Conservation (phyloP, 2,329 filamentous ascomycete genomes). For the Aspergillus sp. region DNA sequence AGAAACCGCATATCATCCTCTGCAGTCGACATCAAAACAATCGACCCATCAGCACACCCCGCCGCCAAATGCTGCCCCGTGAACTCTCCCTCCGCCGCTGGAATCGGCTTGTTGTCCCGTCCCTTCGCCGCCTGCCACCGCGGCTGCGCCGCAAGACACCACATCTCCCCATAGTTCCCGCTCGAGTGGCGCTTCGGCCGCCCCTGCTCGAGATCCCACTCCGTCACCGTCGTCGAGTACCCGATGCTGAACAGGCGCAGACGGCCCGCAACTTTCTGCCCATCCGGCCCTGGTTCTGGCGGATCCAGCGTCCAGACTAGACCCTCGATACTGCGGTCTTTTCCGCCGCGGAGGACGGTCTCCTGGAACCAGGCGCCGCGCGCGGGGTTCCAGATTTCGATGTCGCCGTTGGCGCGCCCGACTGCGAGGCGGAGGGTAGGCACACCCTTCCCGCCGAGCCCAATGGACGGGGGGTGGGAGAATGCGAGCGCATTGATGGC, state of each 20-base stretch:
- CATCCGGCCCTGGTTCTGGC: conserved; percentile 60
- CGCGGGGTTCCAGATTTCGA: conserved; percentile 95
- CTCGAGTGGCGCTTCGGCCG: conserved; percentile 77
- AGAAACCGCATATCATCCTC: conserved; percentile 81
- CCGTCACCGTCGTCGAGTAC: conserved; percentile 86
- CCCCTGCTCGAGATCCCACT: conserved; percentile 87
- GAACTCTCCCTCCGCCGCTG: conserved; percentile 39
- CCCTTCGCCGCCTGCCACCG: conserved; percentile 44
- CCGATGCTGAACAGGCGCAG: conserved; percentile 94
- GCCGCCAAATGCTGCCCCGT: conserved; percentile 69
- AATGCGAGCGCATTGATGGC: conserved; percentile 95
- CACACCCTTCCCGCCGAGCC: conserved; percentile 47
- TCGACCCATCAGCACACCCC: conserved; percentile 87
- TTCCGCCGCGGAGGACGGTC: conserved; percentile 76
- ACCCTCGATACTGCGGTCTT: conserved; percentile 84
- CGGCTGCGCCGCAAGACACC: conserved; percentile 91
- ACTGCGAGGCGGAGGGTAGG: conserved; percentile 76
- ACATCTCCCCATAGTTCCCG: conserved; percentile 93
- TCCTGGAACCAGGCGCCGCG: conserved; percentile 87
- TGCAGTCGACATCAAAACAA: conserved; percentile 82
- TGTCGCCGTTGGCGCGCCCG: conserved; percentile 89
- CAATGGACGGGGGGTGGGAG: conserved; percentile 66
- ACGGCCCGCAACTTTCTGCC: conserved; percentile 63
- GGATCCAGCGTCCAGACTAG: conserved; percentile 89
- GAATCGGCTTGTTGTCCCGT: conserved; percentile 36